Evolutionary conservation across 208 protist species (phyloP), one percentile per base, ranked within the genome.

Genomic region (Novymonas esmeraldas): DNA sequence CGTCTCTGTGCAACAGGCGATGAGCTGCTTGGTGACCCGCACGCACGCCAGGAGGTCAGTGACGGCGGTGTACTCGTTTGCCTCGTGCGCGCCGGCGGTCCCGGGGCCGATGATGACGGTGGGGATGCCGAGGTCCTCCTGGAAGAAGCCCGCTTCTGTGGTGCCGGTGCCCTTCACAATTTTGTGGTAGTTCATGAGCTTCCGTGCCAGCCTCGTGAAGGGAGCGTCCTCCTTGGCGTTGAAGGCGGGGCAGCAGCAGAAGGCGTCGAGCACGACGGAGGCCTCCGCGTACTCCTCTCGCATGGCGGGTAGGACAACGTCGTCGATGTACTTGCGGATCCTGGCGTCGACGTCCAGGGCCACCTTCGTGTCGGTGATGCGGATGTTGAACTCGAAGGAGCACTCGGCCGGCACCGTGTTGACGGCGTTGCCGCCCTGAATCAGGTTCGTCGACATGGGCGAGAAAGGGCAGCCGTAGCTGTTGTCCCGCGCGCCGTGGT

Each of bases 321-420:
- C 45, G 22, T 74, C 62, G 10, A 85, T 56, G 71, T 76, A 80
- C 13, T 64, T 66, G 39, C 73, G 74, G 13, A 90, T 73, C 29
- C 45, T 57, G 1, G 42, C 48, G 22, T 75, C 65, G 10, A 81
- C 68, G 14, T 57, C 56, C 14, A 69, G 22, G 18, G 61, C 49
- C 0, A 67, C 70, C 31, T 69, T 52, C 6, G 33, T 44, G n/a
- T 76, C 73, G 10, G 73, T 64, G 26, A 78, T 76, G 31, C 73
- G 72, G 18, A 76, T 59, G 41, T 75, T 77, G 56, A 79, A 89
- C 49, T 70, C 50, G 36, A 85, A 70, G 16, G 6, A 24, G 50
- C 72, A 81, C 22, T 82, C 71, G n/a, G 65, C 79, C 6, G 83
- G 82, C 24, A 85, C 79, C n/a, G 82, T 88, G 62, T 85, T 85